phyloP scores from a whole-genome alignment of 257 asterid genomes.

The Handroanthus guayacan region DNA sequence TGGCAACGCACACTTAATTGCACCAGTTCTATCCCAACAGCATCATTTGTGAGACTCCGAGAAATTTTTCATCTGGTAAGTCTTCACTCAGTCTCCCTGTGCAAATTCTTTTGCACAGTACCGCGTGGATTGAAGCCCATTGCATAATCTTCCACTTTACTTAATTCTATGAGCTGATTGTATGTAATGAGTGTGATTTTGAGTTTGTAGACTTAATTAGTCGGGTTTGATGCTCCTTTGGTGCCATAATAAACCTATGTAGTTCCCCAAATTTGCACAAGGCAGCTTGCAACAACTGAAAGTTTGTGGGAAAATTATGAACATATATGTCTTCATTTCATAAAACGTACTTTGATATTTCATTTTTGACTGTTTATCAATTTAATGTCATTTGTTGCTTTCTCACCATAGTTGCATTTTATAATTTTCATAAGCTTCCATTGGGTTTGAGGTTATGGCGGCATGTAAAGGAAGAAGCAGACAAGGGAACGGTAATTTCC shows the following conservation, averaged over 20 bases:
- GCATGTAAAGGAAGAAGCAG: slow-evolving; percentile 51
- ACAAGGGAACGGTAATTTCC: slow-evolving; percentile 49
- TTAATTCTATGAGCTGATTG: background rate
- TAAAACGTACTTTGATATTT: background rate
- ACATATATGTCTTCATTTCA: background rate
- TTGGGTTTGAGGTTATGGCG: slow-evolving; percentile 48
- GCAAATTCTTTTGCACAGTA: slow-evolving; percentile 1
- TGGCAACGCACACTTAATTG: slow-evolving; percentile 72
- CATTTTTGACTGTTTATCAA: background rate
- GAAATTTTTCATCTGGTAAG: slow-evolving; percentile 57
- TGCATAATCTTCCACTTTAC: background rate
- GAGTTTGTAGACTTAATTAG: background rate
- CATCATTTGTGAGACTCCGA: slow-evolving; percentile 43
- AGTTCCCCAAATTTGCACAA: background rate
- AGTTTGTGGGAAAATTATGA: background rate
- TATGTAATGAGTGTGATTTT: background rate
- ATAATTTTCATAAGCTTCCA: slow-evolving; percentile 45
- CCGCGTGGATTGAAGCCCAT: background rate
- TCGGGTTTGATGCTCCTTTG: background rate
- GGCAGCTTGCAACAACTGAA: background rate
- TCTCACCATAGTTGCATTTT: slow-evolving; percentile 6
- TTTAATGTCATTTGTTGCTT: background rate
- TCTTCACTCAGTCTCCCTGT: background rate
- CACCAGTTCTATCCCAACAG: slow-evolving; percentile 33
- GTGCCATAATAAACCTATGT: background rate